Conservation (phyloP, 192 early-diverging fungal species). For the Rhizophagus sp. region DNA sequence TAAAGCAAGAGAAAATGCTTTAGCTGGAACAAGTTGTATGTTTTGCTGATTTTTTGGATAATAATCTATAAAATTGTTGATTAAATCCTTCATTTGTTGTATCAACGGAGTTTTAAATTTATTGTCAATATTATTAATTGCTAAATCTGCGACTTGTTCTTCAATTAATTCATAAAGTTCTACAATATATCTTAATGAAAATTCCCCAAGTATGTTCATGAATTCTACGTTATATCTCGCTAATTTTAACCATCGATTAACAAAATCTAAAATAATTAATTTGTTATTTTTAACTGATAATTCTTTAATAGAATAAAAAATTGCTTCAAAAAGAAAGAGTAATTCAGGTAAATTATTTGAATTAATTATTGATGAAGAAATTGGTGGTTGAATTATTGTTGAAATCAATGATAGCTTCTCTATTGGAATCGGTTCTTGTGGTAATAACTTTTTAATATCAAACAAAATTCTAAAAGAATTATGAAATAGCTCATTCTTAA, state of each 20-base stretch:
- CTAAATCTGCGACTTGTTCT: background rate
- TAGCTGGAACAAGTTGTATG: background rate
- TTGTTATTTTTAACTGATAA: background rate
- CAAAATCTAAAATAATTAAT: background rate
- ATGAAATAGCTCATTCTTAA: background rate
- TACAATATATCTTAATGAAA: background rate
- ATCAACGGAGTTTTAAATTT: background rate
- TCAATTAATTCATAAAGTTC: background rate
- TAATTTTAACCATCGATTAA: background rate
- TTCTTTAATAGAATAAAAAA: background rate
- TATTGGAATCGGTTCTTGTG: background rate
- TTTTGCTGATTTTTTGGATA: background rate
- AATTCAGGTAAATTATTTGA: background rate
- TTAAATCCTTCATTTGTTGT: background rate
- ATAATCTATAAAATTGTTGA: background rate
- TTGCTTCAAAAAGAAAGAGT: background rate
- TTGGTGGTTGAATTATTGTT: background rate
- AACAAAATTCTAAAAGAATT: background rate
- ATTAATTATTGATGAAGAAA: background rate
- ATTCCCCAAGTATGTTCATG: background rate
- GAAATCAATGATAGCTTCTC: background rate
- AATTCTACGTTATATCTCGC: background rate
- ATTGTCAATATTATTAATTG: background rate
- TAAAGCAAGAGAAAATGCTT: background rate
- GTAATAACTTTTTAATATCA: background rate